Evolutionary conservation across 1,139 yeast species (phyloP), one percentile per base, ranked within the genome.

Genomic region (Suhomyces choctaworum): DNA sequence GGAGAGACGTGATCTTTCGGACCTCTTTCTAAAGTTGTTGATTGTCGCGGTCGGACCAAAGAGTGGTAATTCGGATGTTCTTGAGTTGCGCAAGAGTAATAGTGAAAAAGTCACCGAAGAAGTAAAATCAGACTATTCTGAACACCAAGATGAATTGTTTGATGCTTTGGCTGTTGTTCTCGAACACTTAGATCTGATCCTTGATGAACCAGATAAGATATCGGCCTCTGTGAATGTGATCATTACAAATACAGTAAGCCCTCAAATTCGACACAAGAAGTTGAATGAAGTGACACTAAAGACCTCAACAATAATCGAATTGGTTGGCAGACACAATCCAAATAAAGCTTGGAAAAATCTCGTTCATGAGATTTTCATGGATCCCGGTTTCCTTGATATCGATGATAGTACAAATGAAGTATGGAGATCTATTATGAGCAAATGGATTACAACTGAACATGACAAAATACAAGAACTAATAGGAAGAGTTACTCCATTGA

Each of bases 1-100:
- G 47, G 60, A 71, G 17, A 72, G 76, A 40, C 82, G 78, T 47
- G 97, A 89, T 22, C 54, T 88, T 22, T 62, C 79, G 2, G 96
- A 88, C 22, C 45, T 70, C 2, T 86, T 83, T 51, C 47, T 71
- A 23, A 81, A 75, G 48, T 58, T 82, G 9, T 62, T 87, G 16
- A 70, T 71, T 12, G 45, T 44, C 6, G 44, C 60, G 1, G 52
- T 60, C 6, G 46, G 48, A 25, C 51, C 51, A 9, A 56, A 52
- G 32, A 38, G 35, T 11, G 29, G 28, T 10, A 25, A 22, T 5
- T 16, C 34, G 7, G 42, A 31, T 14, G 29, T 22, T 7, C 13
- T 36, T 10, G 43, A 40, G 11, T 7, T 22, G 7, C 16, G 16
- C 19, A 22, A 15, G 7, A 15, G 15, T 6, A 12, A 28, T n/a